Conservation (phyloP, 257 asterid genomes). For the Capsicum chinense region DNA sequence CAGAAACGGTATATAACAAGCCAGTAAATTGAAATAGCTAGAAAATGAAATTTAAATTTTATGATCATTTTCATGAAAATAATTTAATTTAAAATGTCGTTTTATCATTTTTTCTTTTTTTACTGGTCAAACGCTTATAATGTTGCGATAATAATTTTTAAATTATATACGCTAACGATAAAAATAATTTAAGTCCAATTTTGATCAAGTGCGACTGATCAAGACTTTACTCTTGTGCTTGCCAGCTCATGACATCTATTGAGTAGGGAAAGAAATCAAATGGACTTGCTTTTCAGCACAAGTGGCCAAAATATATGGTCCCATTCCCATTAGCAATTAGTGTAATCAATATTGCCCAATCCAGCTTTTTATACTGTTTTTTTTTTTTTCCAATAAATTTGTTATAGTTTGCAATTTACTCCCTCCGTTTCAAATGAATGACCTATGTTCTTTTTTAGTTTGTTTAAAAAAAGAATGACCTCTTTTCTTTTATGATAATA, state of each 20-base stretch:
- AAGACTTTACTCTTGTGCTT: neutral
- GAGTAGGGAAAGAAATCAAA: slow-evolving; percentile 15
- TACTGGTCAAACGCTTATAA: too few species aligned
- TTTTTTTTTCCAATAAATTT: neutral
- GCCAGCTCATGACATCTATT: slow-evolving; percentile 25
- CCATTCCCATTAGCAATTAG: neutral
- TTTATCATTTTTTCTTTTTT: too few species aligned
- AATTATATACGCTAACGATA: neutral
- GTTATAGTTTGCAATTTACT: neutral
- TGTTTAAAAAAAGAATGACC: too few species aligned
- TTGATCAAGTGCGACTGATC: neutral
- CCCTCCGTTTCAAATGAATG: too few species aligned
- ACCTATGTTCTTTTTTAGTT: too few species aligned
- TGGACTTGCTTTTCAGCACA: neutral
- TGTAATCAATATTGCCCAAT: neutral
- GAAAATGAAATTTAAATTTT: too few species aligned
- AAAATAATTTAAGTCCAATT: neutral
- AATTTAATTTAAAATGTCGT: too few species aligned
- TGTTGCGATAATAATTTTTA: neutral
- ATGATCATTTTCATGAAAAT: too few species aligned
- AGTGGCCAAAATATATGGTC: slow-evolving; percentile 18
- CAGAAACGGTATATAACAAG: too few species aligned
- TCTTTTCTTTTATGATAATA: too few species aligned
- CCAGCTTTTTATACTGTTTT: neutral
- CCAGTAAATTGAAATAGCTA: too few species aligned